Base-by-base conservation (phyloP, 176 grass and related monocot species). In the Carex myosuroides region DNA sequence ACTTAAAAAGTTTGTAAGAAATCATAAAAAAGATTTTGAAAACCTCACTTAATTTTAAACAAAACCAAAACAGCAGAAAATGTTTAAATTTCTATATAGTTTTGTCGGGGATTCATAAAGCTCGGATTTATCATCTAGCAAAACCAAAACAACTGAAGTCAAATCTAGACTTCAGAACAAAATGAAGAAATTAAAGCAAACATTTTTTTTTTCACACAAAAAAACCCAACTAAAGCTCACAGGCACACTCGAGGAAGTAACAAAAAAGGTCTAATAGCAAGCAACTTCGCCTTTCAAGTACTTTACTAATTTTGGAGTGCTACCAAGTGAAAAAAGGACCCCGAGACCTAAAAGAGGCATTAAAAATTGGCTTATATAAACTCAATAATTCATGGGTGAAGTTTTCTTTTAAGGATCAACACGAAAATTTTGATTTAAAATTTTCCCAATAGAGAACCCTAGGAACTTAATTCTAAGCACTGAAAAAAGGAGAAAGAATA, bases 251-350 rank as follows among this genome's bases (percentile, higher is more conserved):
- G 3, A 80, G 21, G 56, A 60, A 81, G 57, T 81, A 30, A 8
- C 79, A 64, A 81, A 83, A 83, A 30, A 8, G 59, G 57, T 68
- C 2, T 24, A 35, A 30, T 5, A 35, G 20, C 10, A 66, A 68
- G 13, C 9, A 44, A 68, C 37, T 50, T 69, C 63, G 9, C 22
- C 42, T 68, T 83, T 68, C 13, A 83, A 83, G 14, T 55, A 69
- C 32, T 65, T 68, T 56, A 24, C 81, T 83, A 83, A 69, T 68
- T 83, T 64, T 83, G 30, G 41, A 65, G 81, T 17, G 39, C 60
- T 83, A 41, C 64, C 20, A 30, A 55, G 41, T 30, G 22, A 69
- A 33, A 35, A 56, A 13, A 68, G 16, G 62, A 55, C 63, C 32
- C 24, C 53, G 29, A 37, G 57, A 67, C 37, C 37, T 53, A 52